Evolutionary conservation across 805 yeast species (phyloP).

Genomic region (Nakazawaea laoshanensis): DNA sequence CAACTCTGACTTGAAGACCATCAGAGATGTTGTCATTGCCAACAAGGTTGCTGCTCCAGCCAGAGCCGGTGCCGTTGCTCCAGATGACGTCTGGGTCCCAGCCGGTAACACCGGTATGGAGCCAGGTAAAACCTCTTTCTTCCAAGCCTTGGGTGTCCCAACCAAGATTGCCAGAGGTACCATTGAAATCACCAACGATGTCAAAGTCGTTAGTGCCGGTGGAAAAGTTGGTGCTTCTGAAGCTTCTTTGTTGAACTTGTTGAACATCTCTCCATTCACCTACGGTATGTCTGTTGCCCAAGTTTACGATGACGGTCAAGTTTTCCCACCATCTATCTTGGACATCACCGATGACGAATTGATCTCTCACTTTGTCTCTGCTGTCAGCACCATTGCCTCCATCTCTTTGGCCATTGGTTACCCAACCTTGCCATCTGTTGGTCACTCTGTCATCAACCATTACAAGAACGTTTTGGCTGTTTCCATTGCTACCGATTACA

Average conservation of each 20-base stretch:
- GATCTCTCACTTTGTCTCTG: constrained; percentile 83
- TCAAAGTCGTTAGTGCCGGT: constrained; percentile 85
- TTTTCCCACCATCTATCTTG: constrained; percentile 93
- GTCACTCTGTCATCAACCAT: constrained; percentile 97
- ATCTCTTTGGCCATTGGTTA: constrained; percentile 95
- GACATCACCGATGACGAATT: constrained; percentile 98
- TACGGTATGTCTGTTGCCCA: constrained; percentile 95
- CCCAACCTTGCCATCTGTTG: constrained; percentile 99
- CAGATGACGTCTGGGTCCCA: constrained; percentile 94
- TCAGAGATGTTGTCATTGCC: constrained; percentile 80
- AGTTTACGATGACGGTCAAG: constrained; percentile 98
- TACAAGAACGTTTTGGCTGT: constrained; percentile 98
- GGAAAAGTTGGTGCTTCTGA: constrained; percentile 97
- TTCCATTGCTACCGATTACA: constrained; percentile 97
- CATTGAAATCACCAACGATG: constrained; percentile 97
- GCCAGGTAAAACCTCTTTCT: constrained; percentile 99
- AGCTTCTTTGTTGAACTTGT: constrained; percentile 97
- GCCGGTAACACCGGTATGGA: constrained; percentile 99
- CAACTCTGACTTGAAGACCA: constrained; percentile 83
- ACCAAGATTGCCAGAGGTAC: constrained; percentile 99
- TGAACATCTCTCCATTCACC: constrained; percentile 99
- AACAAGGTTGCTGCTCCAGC: constrained; percentile 99
- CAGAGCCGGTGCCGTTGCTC: constrained; percentile 99
- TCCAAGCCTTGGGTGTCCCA: constrained; percentile 99
- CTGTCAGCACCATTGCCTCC: constrained; percentile 89